Evolutionary conservation across 176 grass and related monocot species (phyloP).

Genomic region (Olyra latifolia): DNA sequence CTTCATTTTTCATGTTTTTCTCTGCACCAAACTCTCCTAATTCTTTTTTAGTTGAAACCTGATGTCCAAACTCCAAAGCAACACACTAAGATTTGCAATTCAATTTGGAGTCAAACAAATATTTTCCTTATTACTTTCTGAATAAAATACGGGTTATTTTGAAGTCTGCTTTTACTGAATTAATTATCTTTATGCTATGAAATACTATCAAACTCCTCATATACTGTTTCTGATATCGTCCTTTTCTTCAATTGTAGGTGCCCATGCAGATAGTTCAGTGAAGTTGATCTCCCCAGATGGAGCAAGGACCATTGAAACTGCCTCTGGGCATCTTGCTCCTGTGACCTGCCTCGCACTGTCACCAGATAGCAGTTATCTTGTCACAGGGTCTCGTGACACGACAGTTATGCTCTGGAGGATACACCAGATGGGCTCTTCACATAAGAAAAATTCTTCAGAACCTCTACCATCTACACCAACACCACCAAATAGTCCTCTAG

Average conservation of each 20-base stretch:
- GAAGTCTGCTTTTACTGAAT: background rate
- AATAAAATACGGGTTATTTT: constrained; percentile 17
- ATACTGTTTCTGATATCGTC: background rate
- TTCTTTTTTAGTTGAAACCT: constrained; percentile 21
- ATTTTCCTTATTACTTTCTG: constrained; percentile 12
- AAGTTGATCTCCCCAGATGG: constrained; percentile 90
- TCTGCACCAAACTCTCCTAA: background rate
- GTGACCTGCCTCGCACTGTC: constrained; percentile 84
- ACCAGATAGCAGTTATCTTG: constrained; percentile 82
- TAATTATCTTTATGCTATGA: constrained; percentile 25
- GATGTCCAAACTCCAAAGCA: background rate
- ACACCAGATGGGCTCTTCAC: constrained; percentile 54
- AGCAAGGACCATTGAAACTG: constrained; percentile 94
- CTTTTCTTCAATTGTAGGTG: constrained; percentile 63
- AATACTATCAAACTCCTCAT: constrained; percentile 15
- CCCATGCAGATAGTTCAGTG: constrained; percentile 93
- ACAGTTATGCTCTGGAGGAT: constrained; percentile 94
- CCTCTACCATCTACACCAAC: constrained; percentile 60
- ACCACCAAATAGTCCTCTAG: constrained; percentile 59
- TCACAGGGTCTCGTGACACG: constrained; percentile 89
- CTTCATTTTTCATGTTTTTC: background rate
- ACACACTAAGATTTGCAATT: constrained; percentile 3
- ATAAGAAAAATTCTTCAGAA: constrained; percentile 70
- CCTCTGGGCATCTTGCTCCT: constrained; percentile 81
- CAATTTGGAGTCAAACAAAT: constrained; percentile 10